Evolutionary conservation across 1,284 basidiomycete species (phyloP).

Genomic region (Heterobasidion parviporum): DNA sequence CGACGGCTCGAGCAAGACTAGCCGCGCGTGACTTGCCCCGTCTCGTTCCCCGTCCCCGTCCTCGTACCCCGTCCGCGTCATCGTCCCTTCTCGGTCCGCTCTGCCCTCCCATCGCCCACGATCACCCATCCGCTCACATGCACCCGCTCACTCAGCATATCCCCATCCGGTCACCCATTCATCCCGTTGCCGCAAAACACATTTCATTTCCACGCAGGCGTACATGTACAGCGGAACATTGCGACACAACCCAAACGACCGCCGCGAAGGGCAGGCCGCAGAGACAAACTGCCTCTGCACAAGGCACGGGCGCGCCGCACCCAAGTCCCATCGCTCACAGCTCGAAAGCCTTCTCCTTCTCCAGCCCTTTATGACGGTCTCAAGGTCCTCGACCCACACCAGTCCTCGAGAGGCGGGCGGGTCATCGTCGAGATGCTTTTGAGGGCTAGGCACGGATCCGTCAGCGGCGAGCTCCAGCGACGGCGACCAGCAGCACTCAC

Average conservation of each 20-base stretch:
- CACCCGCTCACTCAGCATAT: no score
- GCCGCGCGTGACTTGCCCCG: no score
- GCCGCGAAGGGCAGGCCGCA: slow-evolving; percentile 54
- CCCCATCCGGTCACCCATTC: no score
- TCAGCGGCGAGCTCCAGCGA: slow-evolving; percentile 6
- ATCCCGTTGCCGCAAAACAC: background rate
- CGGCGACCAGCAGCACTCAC: slow-evolving; percentile 25
- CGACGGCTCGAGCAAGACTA: background rate
- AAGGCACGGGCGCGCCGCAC: slow-evolving; percentile 59
- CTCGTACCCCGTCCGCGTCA: background rate
- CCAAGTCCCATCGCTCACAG: slow-evolving; percentile 69
- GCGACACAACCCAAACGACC: slow-evolving; percentile 61
- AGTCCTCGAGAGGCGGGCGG: slow-evolving; percentile 61
- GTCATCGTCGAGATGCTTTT: slow-evolving; percentile 86
- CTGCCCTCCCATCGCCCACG: background rate
- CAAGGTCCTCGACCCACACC: slow-evolving; percentile 74
- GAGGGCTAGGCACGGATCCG: slow-evolving; percentile 33
- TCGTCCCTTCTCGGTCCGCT: background rate
- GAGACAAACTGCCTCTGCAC: slow-evolving; percentile 21
- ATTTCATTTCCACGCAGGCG: background rate
- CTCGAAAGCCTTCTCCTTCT: slow-evolving; percentile 39
- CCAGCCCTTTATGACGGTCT: slow-evolving; percentile 76
- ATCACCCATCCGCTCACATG: background rate
- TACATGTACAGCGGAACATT: slow-evolving; percentile 82
- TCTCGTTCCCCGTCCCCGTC: background rate